phyloP scores from a whole-genome alignment of 306 rosid genomes.

The Myrica gale region DNA sequence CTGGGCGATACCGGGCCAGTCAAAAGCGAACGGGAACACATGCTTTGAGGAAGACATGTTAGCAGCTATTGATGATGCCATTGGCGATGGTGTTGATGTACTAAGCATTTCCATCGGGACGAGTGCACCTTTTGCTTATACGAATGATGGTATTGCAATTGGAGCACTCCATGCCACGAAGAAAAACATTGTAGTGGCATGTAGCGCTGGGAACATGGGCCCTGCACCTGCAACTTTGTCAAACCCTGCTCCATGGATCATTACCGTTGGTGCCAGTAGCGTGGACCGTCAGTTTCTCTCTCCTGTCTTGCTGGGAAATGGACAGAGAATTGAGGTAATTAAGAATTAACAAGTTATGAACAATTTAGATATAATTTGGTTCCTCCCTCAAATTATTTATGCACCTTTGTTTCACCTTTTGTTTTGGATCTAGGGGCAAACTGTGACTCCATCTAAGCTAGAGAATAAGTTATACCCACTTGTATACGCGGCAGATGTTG shows the following conservation, averaged over 20 bases:
- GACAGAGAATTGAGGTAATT: conserved; percentile 48
- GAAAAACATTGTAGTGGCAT: conserved; percentile 70
- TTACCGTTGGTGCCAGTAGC: conserved; percentile 84
- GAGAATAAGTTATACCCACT: conserved; percentile 45
- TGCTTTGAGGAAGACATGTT: conserved; percentile 71
- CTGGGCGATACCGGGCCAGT: conserved; percentile 67
- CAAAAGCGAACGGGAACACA: conserved; percentile 56
- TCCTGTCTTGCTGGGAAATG: conserved; percentile 56
- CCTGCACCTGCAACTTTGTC: conserved; percentile 60
- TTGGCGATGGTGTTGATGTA: conserved; percentile 75
- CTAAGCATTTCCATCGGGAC: conserved; percentile 72
- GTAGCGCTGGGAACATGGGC: conserved; percentile 86
- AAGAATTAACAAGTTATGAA: background rate
- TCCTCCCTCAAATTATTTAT: background rate
- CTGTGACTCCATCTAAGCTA: conserved; percentile 62
- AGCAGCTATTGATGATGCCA: conserved; percentile 90
- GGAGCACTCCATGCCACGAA: conserved; percentile 65
- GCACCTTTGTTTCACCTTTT: background rate
- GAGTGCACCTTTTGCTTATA: conserved; percentile 35
- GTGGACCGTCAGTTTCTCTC: conserved; percentile 66
- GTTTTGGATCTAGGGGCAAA: conserved; percentile 55
- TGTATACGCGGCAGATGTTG: conserved; percentile 60
- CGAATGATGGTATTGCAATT: conserved; percentile 55
- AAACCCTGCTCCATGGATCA: conserved; percentile 79
- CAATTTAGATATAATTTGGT: background rate